A percentile compares a stretch with the other conserved stretches of the same genome.
Conservation (phyloP, 1,139 yeast genomes). For the Candida dubliniensis region DNA sequence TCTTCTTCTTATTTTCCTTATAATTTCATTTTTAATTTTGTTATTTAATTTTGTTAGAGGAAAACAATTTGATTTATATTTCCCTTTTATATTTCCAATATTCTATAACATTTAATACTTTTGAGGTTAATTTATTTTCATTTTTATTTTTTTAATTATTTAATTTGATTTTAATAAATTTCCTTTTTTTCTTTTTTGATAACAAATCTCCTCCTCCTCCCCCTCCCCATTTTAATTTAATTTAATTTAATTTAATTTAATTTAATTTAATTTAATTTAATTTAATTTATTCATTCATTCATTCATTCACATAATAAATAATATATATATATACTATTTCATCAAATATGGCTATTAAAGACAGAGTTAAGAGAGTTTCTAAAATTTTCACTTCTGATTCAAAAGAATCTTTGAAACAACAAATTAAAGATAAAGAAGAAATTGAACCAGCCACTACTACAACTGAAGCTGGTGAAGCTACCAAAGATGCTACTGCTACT, state of each 20-base stretch:
- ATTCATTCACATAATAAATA: neutral
- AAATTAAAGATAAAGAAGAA: conserved; percentile 12
- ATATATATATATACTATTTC: neutral
- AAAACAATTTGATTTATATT: too few species aligned
- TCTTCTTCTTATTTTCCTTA: conserved; percentile 1
- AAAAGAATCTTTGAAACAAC: conserved; percentile 14
- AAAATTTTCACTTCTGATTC: conserved; percentile 36
- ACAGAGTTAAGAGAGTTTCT: conserved; percentile 48
- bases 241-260: neutral
- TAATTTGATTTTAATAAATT: too few species aligned
- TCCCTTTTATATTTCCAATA: too few species aligned
- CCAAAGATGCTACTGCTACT: conserved; percentile 9
- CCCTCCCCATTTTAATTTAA: neutral
- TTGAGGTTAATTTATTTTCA: too few species aligned
- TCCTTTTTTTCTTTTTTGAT: too few species aligned
- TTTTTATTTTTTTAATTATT: too few species aligned
- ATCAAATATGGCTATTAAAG: conserved; percentile 45
- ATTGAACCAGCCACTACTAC: conserved; percentile 14
- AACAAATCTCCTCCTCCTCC: too few species aligned
- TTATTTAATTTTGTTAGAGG: too few species aligned
- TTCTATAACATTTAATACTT: too few species aligned
- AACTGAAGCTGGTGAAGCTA: conserved; percentile 12
- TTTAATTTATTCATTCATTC: neutral
- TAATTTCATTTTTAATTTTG: conserved; percentile 3
- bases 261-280: neutral